These are phyloP conservation scores for Penicillium sp. DNA, from an alignment of 2,329 filamentous ascomycete genomes.

Conservation along the genomic window DNA sequence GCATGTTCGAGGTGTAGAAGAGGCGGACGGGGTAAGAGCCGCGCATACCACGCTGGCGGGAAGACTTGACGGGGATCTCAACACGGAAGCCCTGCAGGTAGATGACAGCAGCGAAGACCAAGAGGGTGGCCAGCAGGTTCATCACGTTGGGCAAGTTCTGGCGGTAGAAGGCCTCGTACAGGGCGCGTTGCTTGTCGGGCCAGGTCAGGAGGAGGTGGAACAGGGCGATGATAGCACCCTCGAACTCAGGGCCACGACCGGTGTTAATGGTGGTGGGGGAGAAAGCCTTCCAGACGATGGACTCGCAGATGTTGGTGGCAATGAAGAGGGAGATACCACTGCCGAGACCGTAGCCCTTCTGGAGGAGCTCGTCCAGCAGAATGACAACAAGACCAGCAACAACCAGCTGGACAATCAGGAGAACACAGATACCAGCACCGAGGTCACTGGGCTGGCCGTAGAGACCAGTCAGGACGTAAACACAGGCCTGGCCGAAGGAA, in stretches of 20 bases:
- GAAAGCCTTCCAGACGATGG: conserved; percentile 99
- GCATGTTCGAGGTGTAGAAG: conserved; percentile 99
- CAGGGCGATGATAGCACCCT: conserved; percentile 95
- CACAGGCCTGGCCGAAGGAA: conserved; percentile 94
- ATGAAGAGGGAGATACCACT: conserved; percentile 99
- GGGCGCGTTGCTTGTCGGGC: conserved; percentile 98
- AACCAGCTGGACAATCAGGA: conserved; percentile 96
- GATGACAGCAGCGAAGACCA: conserved; percentile 96
- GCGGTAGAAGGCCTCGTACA: conserved; percentile 98
- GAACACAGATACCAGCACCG: conserved; percentile 95
- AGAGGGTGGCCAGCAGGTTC: conserved; percentile 91
- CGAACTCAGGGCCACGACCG: conserved; percentile 96
- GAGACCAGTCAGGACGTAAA: conserved; percentile 97
- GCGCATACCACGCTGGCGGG: conserved; percentile 96
- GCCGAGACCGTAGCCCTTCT: conserved; percentile 98
- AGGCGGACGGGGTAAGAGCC: conserved; percentile 97
- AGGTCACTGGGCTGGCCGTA: conserved; percentile 97
- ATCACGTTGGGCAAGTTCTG: conserved; percentile 99
- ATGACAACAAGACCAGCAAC: conserved; percentile 98
- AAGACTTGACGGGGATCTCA: conserved; percentile 99
- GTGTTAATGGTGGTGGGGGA: conserved; percentile 99
- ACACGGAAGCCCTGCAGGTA: conserved; percentile 99
- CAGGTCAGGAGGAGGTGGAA: conserved; percentile 98
- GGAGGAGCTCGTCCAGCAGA: conserved; percentile 95
- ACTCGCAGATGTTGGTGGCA: conserved; percentile 99